phyloP scores from a whole-genome alignment of 164 flowering plant species.

The Tetracentron sinense region DNA sequence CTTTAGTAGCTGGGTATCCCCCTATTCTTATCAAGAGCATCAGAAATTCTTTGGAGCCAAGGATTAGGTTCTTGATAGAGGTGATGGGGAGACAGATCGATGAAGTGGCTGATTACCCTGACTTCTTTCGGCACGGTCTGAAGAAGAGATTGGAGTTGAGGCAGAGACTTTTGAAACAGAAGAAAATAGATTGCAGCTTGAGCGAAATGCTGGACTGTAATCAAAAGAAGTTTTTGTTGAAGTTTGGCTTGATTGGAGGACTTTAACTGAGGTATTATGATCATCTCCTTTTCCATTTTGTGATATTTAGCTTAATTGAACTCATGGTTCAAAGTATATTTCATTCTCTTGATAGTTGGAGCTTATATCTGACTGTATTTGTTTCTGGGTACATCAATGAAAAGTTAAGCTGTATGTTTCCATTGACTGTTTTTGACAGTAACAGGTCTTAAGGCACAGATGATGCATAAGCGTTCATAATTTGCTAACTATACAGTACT shows the following conservation, averaged over 20 bases:
- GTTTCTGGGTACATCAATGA: too few species aligned
- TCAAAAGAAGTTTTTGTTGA: slow-evolving; percentile 60
- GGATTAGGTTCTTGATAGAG: slow-evolving; percentile 68
- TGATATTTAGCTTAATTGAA: too few species aligned
- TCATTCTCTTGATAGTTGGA: too few species aligned
- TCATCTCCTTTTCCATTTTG: too few species aligned
- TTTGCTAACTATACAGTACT: too few species aligned
- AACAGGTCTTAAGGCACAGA: too few species aligned
- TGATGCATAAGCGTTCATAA: too few species aligned
- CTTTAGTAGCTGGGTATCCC: slow-evolving; percentile 73
- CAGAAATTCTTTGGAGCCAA: slow-evolving; percentile 76
- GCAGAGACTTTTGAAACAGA: slow-evolving; percentile 60
- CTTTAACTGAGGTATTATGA: slow-evolving; percentile 25
- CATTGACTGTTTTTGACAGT: too few species aligned
- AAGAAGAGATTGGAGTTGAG: slow-evolving; percentile 79
- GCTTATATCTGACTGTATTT: too few species aligned
- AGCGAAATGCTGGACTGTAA: slow-evolving; percentile 84
- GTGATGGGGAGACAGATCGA: slow-evolving; percentile 72
- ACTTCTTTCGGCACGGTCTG: slow-evolving; percentile 73
- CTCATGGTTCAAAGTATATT: too few species aligned
- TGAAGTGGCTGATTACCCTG: slow-evolving; percentile 75
- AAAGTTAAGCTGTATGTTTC: too few species aligned
- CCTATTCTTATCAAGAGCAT: slow-evolving; percentile 84
- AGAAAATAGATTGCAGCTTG: slow-evolving; percentile 57
- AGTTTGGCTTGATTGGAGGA: slow-evolving; percentile 41